These are phyloP conservation scores for Psilocybe azurescens DNA, from an alignment of 768 basidiomycete species.

Conservation along the genomic window DNA sequence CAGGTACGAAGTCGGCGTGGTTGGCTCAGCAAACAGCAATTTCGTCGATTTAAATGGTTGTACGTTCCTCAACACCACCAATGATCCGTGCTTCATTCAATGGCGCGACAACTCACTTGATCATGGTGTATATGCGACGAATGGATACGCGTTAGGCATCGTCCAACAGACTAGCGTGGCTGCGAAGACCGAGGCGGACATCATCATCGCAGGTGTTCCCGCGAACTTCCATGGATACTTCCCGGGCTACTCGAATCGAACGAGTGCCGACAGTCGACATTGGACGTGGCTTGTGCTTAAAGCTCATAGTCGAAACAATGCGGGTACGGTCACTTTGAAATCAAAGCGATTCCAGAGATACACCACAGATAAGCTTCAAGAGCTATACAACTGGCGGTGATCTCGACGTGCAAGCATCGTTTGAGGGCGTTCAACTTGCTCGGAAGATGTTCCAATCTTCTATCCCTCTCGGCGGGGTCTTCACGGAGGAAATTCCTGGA, in stretches of 20 bases:
- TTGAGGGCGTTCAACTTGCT: constrained; percentile 12
- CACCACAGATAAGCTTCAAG: constrained; percentile 11
- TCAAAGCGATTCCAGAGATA: constrained; percentile 14
- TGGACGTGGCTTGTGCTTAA: constrained; percentile 16
- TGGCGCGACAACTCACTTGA: constrained; percentile 8
- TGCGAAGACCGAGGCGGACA: background rate
- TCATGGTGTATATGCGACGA: constrained; percentile 13
- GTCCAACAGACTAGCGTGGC: constrained; percentile 9
- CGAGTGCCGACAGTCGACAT: constrained; percentile 3
- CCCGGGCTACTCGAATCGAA: constrained; percentile 13
- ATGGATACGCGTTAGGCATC: constrained; percentile 11
- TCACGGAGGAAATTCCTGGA: constrained; percentile 10
- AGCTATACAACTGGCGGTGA: constrained; percentile 11
- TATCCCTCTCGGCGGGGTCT: constrained; percentile 3
- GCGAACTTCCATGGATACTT: constrained; percentile 16
- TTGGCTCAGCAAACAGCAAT: background rate
- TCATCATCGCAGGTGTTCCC: constrained; percentile 9
- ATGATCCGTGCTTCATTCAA: constrained; percentile 11
- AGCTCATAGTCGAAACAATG: constrained; percentile 16
- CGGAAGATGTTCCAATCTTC: constrained; percentile 9
- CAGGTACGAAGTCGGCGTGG: constrained; percentile 18
- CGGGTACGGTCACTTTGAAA: constrained; percentile 13
- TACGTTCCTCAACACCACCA: constrained; percentile 9
- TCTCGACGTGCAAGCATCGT: constrained; percentile 8
- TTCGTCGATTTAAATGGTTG: constrained; percentile 6